phyloP scores from a whole-genome alignment of 2,329 filamentous ascomycete species.

The Niveomyces coronatus region DNA sequence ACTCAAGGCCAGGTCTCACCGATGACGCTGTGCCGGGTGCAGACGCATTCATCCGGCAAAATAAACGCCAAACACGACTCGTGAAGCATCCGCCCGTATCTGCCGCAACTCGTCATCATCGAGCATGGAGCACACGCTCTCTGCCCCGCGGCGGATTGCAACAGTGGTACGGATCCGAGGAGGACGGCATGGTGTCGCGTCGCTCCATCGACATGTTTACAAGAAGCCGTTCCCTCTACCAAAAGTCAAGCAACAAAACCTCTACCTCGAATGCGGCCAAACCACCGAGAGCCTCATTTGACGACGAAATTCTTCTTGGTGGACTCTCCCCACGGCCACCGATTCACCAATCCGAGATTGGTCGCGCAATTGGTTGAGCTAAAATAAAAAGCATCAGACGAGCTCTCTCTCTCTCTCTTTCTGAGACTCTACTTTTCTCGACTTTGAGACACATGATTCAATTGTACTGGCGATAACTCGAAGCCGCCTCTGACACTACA shows the following conservation, averaged over 20 bases:
- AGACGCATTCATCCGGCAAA: slow-evolving; percentile 44
- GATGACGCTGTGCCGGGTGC: slow-evolving; percentile 51
- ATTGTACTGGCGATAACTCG: too few species aligned
- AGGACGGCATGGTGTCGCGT: slow-evolving; percentile 22
- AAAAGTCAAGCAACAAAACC: slow-evolving; percentile 12
- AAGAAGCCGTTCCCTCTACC: slow-evolving; percentile 9
- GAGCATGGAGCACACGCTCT: slow-evolving; percentile 36
- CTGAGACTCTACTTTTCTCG: slow-evolving; percentile 1
- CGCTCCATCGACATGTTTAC: slow-evolving; percentile 23
- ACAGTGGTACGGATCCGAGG: slow-evolving; percentile 26
- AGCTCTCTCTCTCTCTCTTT: slow-evolving; percentile 2
- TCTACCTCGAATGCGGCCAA: slow-evolving; percentile 32
- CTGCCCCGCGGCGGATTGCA: slow-evolving; percentile 25
- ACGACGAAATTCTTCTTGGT: slow-evolving; percentile 34
- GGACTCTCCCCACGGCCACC: slow-evolving; percentile 40
- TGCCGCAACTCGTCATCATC: slow-evolving; percentile 21
- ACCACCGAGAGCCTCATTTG: slow-evolving; percentile 33
- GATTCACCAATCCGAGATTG: slow-evolving; percentile 38
- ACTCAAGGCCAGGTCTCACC: slow-evolving; percentile 51
- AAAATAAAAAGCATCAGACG: slow-evolving; percentile 1
- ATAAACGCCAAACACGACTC: slow-evolving; percentile 42
- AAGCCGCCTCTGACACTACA: too few species aligned
- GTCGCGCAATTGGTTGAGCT: slow-evolving; percentile 42
- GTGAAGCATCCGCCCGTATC: slow-evolving; percentile 35
- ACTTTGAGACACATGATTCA: too few species aligned